A percentile compares a stretch with the other conserved stretches of the same genome.
Evolutionary conservation across 495 filamentous ascomycete species (phyloP).

Genomic region (Eremomyces bilateralis): DNA sequence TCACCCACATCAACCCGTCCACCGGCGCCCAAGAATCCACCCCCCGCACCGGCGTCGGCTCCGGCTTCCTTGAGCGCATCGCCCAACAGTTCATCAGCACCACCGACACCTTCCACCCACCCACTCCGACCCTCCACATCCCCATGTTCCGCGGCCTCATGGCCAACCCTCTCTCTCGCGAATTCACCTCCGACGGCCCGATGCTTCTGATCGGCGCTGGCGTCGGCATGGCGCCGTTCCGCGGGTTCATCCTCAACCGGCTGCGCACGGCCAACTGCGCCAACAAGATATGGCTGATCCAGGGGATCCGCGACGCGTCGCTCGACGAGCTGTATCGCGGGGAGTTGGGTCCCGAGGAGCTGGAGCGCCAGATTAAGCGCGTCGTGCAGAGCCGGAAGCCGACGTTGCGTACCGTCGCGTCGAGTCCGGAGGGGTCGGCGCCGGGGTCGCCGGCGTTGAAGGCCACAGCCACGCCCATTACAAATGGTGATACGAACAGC

Average conservation of each 20-base stretch:
- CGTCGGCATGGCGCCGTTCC: constrained; percentile 90
- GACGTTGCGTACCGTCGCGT: background rate
- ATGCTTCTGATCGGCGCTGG: constrained; percentile 96
- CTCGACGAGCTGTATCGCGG: constrained; percentile 91
- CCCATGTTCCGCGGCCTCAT: constrained; percentile 99
- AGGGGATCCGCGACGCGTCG: constrained; percentile 81
- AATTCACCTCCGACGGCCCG: constrained; percentile 78
- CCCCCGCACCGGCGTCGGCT: constrained; percentile 21
- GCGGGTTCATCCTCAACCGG: constrained; percentile 87
- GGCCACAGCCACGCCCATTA: background rate
- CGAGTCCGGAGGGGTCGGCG: too few relatives aligned
- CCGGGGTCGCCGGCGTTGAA: background rate
- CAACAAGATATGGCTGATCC: constrained; percentile 98
- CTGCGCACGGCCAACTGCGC: constrained; percentile 91
- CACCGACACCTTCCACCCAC: constrained; percentile 16
- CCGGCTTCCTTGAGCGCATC: constrained; percentile 66
- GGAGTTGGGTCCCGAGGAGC: constrained; percentile 87
- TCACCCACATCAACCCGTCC: too few relatives aligned
- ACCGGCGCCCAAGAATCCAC: too few relatives aligned
- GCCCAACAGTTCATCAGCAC: constrained; percentile 37
- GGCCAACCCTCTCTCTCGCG: constrained; percentile 79
- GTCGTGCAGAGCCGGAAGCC: constrained; percentile 87
- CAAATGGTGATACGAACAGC: background rate
- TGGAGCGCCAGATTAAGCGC: constrained; percentile 74
- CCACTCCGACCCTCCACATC: constrained; percentile 39